phyloP scores from a whole-genome alignment of 108 stramenopile species.

The Parmales sp. region DNA sequence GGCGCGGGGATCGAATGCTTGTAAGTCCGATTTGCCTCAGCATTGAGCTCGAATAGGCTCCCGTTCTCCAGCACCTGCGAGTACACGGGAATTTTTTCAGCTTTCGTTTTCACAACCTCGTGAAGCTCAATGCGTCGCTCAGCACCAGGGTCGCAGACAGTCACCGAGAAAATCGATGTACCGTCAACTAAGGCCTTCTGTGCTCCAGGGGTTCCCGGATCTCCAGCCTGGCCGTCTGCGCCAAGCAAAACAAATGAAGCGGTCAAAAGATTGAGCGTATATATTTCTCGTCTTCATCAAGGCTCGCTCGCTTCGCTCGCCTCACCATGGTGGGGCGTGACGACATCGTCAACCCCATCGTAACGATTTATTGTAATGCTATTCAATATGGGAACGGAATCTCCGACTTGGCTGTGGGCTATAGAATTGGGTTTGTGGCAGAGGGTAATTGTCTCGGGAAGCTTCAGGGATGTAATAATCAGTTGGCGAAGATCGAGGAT shows the following conservation, averaged over 20 bases:
- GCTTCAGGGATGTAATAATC: not conserved
- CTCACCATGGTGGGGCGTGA: constrained; percentile 2
- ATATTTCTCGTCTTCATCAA: no score
- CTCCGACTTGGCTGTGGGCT: not conserved
- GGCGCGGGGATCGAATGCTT: not conserved
- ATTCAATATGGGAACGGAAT: not conserved
- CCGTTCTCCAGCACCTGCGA: not conserved
- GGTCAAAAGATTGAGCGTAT: no score
- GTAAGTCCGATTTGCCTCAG: not conserved
- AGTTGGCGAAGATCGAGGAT: not conserved
- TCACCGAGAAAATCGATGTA: not conserved
- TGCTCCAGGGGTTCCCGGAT: not conserved
- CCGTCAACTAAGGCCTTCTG: not conserved
- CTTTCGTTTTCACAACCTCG: no score
- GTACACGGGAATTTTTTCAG: no score
- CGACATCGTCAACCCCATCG: not conserved
- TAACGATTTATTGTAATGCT: not conserved
- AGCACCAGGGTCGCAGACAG: not conserved
- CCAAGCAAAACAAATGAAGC: no score
- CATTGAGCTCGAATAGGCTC: not conserved
- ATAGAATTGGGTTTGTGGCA: not conserved
- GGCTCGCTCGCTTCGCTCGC: no score
- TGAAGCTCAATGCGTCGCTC: not conserved
- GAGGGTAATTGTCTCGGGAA: not conserved
- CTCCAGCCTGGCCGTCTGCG: not conserved